Base-by-base conservation (phyloP, 1,284 basidiomycete species). In the Takashimella tepidaria region DNA sequence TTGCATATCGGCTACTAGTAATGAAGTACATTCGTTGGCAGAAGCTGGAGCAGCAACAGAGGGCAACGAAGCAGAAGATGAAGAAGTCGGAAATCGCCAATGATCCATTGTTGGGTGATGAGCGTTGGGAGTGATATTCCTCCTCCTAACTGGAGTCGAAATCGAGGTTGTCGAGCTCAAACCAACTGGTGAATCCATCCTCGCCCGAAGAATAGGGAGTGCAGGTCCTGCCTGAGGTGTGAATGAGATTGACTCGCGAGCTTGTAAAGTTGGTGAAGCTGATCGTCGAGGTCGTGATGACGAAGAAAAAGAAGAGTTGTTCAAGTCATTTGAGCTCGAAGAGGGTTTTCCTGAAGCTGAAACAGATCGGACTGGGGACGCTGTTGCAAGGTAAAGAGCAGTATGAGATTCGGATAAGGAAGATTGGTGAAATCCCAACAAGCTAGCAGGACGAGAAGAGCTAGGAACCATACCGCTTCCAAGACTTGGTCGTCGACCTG, bases 391-490 rank as follows among this genome's bases (percentile, higher is more conserved):
- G 50, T 72, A 72, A 11, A 74, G 51, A 4, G 69, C 69, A 5
- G 72, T 74, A 53, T 74, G 72, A 1, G 70, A 72, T 60, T 74
- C 72, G 16, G 72, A 73, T 3, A 73, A 55, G 1, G 69, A 73
- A 4, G 70, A 67, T 48, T 68, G 65, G 47, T 74, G 70, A 21
- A 62, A 16, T 26, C 66, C 59, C 47, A 66, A 64, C 25, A 64
- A 43, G 27, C 54, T 62, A 11, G 61, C 55, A 4, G 69, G 66
- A 31, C 66, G 64, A 16, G 51, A 43, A 16, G 53, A 49, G 16
- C 22, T 25, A 13, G 54, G 42, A 24, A 55, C 56, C 21, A 37
- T 44, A 45, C 52, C 50, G 40, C 41, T 44, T 8, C 3, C 40
- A 3, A 16, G 37, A n/a, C 19, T 37, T 24, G 12, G 19, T 21